Conservation (phyloP, 352 stramenopile species). For the Albugo candida region DNA sequence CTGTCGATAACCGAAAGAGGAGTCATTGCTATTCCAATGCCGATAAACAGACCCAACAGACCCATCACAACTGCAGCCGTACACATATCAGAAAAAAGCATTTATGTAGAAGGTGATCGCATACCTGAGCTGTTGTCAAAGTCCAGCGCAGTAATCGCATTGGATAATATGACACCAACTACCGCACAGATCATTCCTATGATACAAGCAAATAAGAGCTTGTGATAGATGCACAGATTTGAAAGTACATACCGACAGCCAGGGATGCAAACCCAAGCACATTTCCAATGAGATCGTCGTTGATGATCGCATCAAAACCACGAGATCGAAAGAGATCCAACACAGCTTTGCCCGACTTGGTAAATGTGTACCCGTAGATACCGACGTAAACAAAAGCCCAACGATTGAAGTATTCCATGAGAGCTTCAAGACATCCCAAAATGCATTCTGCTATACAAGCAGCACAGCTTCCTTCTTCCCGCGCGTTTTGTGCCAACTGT, state of each 20-base stretch:
- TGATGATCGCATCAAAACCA: slow-evolving; percentile 92
- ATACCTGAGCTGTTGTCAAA: slow-evolving; percentile 52
- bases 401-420: slow-evolving; percentile 86
- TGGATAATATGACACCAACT: slow-evolving; percentile 23
- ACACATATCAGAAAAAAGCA: neutral
- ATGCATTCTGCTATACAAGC: slow-evolving; percentile 74
- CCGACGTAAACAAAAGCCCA: slow-evolving; percentile 92
- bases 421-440: slow-evolving; percentile 53
- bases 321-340: slow-evolving; percentile 84
- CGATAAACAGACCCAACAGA: slow-evolving; percentile 78
- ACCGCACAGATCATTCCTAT: slow-evolving; percentile 53
- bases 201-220: neutral
- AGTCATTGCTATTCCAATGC: slow-evolving; percentile 74
- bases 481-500: slow-evolving; percentile 44
- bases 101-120: neutral
- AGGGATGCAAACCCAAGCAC: slow-evolving; percentile 82
- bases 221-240: neutral
- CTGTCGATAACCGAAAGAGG: slow-evolving; percentile 84
- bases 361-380: slow-evolving; percentile 85
- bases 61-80: slow-evolving; percentile 26
- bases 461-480: slow-evolving; percentile 42
- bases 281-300: slow-evolving; percentile 87
- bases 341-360: slow-evolving; percentile 82
- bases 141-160: slow-evolving; percentile 24
- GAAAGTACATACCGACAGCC: slow-evolving; percentile 29